Conservation (phyloP, 352 stramenopile genomes). For the Phytophthora syringae region DNA sequence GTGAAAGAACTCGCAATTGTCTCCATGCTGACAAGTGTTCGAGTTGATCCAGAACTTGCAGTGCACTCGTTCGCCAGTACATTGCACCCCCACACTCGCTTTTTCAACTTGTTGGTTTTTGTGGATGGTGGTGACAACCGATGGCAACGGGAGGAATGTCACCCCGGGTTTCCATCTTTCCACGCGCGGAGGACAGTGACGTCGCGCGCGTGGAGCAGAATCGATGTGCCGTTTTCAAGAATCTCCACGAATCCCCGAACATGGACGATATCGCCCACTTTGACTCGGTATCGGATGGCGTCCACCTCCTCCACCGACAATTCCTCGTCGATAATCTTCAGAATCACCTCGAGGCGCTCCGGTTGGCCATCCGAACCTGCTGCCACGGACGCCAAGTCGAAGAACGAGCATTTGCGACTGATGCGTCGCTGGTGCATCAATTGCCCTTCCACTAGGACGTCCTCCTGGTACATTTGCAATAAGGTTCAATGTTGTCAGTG, state of each 20-base stretch:
- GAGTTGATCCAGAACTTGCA: constrained; percentile 91
- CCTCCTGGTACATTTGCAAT: constrained; percentile 7
- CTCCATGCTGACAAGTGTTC: constrained; percentile 66
- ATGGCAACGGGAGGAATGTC: constrained; percentile 66
- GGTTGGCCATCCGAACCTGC: constrained; percentile 12
- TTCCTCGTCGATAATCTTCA: constrained; percentile 78
- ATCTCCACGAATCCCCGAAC: constrained; percentile 67
- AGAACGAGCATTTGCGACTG: constrained; percentile 81
- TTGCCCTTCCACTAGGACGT: constrained; percentile 70
- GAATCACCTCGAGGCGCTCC: constrained; percentile 72
- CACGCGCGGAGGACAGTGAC: constrained; percentile 51
- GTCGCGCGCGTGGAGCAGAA: constrained; percentile 57
- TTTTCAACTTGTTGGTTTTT: constrained; percentile 6
- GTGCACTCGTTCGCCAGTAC: constrained; percentile 30
- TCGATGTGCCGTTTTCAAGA: constrained; percentile 15
- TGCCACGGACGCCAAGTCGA: constrained; percentile 59
- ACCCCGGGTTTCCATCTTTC: constrained; percentile 61
- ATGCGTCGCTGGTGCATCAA: constrained; percentile 80
- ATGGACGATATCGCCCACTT: constrained; percentile 73
- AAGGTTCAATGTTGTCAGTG: neutral
- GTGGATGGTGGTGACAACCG: constrained; percentile 30
- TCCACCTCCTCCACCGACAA: constrained; percentile 72
- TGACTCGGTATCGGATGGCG: constrained; percentile 63
- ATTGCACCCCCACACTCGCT: neutral
- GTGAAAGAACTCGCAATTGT: constrained; percentile 74